Base-by-base conservation (phyloP, 768 basidiomycete species). In the Boletus sensibilis region DNA sequence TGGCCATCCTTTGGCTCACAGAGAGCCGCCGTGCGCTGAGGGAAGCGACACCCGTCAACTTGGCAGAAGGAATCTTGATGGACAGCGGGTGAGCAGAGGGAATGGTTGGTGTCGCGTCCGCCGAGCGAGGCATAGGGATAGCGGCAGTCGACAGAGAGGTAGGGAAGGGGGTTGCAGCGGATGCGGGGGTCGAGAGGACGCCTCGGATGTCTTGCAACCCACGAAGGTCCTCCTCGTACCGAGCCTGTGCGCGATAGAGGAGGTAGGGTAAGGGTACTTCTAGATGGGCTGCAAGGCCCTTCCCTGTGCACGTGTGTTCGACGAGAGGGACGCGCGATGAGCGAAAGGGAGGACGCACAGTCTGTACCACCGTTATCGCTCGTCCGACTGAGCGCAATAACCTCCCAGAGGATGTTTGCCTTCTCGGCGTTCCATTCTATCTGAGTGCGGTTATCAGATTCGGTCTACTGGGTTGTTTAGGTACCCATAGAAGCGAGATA, bases 381-480 rank as follows among this genome's bases (percentile, higher is more conserved):
- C 6, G 85, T 80, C 52, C 90, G 80, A 34, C 89, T 90, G 63
- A 83, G 80, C 51, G 90, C 86, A 59, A 94, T 92, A 42, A 90
- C 88, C 70, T 91, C 90, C 92, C 92, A 94, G 9, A 94, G 76
- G 7, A 90, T 82, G 58, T 87, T 86, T 43, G 92, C 92, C 69
- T 93, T 94, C 55, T 92, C 89, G 9, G 82, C 62, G 41, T 81
- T 90, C 92, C 92, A 94, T 76, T 89, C 86, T 69, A 94, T 86
- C 91, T 93, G 64, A 35, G 49, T 37, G 27, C 18, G 53, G 55
- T 57, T 51, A 59, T 56, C 53, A 10, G 40, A 53, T 48, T 46
- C 39, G 59, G 46, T 55, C 62, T 42, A 41, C 41, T 31, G 52
- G 20, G 37, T n/a, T 43, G 46, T 48, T 53, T 20, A 25, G 49